Percentiles rank a stretch among this genome's conserved stretches.
These are phyloP conservation scores for Coelastrella sp. DNA, from an alignment of 139 green algal species.

Conservation along the genomic window DNA sequence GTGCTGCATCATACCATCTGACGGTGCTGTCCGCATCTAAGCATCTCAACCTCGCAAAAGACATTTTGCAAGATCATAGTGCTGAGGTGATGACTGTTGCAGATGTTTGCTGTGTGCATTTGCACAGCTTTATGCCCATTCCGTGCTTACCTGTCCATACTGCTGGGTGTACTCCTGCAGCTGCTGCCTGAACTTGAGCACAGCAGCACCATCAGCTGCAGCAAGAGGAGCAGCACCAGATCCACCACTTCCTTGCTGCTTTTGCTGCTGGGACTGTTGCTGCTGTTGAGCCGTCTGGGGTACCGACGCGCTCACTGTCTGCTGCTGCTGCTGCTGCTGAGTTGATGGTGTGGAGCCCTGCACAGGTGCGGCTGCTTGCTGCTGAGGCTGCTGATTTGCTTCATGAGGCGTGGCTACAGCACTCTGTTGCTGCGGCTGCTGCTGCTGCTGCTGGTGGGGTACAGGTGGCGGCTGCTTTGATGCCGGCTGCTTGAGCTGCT, in stretches of 20 bases:
- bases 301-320: not conserved
- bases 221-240: not conserved
- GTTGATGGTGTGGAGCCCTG: not conserved
- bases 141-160: conserved; percentile 38
- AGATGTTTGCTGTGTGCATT: too few species aligned
- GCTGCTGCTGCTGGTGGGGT: not conserved
- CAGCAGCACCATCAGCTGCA: not conserved
- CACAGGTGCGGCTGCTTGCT: conserved; percentile 1
- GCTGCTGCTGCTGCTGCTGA: not conserved
- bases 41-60: too few species aligned
- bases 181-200: conserved; percentile 21
- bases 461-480: not conserved
- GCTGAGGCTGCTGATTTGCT: not conserved
- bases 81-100: too few species aligned
- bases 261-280: conserved; percentile 41
- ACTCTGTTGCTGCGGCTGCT: not conserved
- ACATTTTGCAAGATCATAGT: too few species aligned
- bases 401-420: conserved; percentile 35
- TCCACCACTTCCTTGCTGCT: not conserved
- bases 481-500: not conserved
- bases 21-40: too few species aligned
- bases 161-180: conserved; percentile 22
- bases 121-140: not conserved
- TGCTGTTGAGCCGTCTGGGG: too few species aligned
- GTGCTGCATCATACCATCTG: too few species aligned